Conservation (phyloP, 2,329 filamentous ascomycete species). For the Chalara sp. region DNA sequence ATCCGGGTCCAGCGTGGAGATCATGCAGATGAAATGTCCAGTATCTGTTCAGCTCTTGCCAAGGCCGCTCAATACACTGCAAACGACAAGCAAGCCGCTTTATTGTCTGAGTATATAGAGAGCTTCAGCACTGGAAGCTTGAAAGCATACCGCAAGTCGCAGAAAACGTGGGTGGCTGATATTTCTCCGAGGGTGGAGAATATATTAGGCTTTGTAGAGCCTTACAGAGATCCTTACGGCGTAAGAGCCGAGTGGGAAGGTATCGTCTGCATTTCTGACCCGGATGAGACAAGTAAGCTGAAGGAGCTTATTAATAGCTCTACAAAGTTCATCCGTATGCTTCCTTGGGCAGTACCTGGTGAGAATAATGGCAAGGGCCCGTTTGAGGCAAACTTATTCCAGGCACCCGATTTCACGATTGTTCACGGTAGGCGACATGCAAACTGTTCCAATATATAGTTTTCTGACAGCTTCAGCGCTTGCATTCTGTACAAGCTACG, state of each 20-base stretch:
- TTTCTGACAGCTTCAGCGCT: no score
- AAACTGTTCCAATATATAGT: no score
- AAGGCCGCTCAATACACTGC: slow-evolving; percentile 41
- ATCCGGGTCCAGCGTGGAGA: slow-evolving; percentile 42
- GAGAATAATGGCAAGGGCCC: slow-evolving; percentile 36
- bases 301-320: slow-evolving; percentile 57
- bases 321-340: slow-evolving; percentile 56
- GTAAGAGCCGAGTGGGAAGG: slow-evolving; percentile 54
- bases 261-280: slow-evolving; percentile 55
- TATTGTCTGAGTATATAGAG: slow-evolving; percentile 45
- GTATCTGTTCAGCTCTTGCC: slow-evolving; percentile 39
- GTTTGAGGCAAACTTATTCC: slow-evolving; percentile 68
- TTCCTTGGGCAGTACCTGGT: slow-evolving; percentile 36
- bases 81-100: slow-evolving; percentile 45
- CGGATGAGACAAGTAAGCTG: slow-evolving; percentile 54
- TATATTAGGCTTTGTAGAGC: slow-evolving; percentile 56
- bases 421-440: slow-evolving; percentile 56
- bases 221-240: slow-evolving; percentile 54
- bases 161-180: slow-evolving; percentile 52
- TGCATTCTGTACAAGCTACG: slow-evolving; percentile 36
- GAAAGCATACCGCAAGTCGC: slow-evolving; percentile 47
- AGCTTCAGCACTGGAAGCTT: slow-evolving; percentile 51
- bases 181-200: slow-evolving; percentile 48
- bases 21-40: slow-evolving; percentile 41
- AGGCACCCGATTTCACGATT: slow-evolving; percentile 67